Evolutionary conservation across 805 yeast genomes (phyloP).

Genomic region (Dipodascus albidus): DNA sequence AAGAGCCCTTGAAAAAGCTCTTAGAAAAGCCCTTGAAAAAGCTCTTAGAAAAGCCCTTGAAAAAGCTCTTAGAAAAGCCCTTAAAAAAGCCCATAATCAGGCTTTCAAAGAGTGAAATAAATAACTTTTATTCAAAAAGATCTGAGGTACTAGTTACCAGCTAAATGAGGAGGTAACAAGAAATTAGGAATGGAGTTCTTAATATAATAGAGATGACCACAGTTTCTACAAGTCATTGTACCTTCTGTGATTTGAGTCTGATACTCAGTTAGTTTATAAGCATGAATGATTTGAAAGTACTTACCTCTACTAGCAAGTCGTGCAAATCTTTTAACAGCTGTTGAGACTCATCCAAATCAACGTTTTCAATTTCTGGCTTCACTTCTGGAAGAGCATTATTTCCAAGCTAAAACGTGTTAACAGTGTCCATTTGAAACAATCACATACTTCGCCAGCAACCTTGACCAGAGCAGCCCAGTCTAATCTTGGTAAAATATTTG

Average conservation of each 20-base stretch:
- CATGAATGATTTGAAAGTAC: slow-evolving; percentile 3
- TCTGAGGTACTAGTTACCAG: slow-evolving; percentile 22
- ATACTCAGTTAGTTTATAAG: slow-evolving; percentile 1
- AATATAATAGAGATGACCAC: slow-evolving; percentile 79
- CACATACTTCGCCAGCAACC: slow-evolving; percentile 59
- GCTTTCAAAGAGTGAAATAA: not conserved
- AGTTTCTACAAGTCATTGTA: slow-evolving; percentile 74
- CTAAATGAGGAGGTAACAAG: slow-evolving; percentile 87
- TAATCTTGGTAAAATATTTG: slow-evolving; percentile 64
- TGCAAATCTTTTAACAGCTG: slow-evolving; percentile 69
- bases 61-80: no score
- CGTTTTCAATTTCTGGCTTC: slow-evolving; percentile 35
- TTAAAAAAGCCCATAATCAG: not conserved
- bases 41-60: not conserved
- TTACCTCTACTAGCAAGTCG: slow-evolving; percentile 51
- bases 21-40: not conserved
- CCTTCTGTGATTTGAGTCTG: slow-evolving; percentile 76
- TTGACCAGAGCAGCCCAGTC: slow-evolving; percentile 78
- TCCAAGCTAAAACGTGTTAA: slow-evolving; percentile 30
- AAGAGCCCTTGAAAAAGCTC: not conserved
- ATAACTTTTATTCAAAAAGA: not conserved
- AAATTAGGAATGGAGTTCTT: slow-evolving; percentile 92
- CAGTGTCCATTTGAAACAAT: slow-evolving; percentile 1
- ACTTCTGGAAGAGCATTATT: slow-evolving; percentile 34
- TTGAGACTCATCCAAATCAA: slow-evolving; percentile 32